phyloP scores from a whole-genome alignment of 495 filamentous ascomycete genomes.

The Neurospora tetraspora region DNA sequence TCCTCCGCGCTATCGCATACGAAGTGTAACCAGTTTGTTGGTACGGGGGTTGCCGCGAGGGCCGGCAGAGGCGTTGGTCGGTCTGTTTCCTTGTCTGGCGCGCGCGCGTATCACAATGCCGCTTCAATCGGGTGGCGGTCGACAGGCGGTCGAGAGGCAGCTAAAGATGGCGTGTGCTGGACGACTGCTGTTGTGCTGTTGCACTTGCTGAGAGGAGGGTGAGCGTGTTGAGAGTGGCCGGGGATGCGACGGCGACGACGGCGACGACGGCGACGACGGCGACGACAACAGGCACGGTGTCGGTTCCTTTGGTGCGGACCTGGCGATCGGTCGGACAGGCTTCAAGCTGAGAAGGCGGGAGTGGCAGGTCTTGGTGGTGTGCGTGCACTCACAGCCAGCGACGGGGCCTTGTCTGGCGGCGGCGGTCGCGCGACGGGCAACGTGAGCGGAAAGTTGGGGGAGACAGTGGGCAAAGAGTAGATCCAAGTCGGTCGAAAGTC shows the following conservation, averaged over 20 bases:
- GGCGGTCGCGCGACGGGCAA: background rate
- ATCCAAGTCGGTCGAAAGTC: background rate
- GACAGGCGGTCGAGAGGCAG: constrained; percentile 4
- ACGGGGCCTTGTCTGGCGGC: background rate
- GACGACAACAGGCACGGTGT: background rate
- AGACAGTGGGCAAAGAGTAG: background rate
- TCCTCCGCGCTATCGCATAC: constrained; percentile 34
- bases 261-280: constrained; percentile 8
- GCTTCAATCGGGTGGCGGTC: constrained; percentile 7
- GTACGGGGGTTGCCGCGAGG: constrained; percentile 2
- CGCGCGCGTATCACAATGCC: constrained; percentile 6
- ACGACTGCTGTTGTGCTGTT: background rate
- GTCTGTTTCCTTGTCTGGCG: background rate
- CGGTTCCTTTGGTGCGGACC: background rate
- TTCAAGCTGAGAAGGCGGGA: background rate
- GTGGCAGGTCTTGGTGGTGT: background rate
- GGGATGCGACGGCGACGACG: constrained; percentile 6
- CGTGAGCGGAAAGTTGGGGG: background rate
- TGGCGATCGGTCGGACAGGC: background rate
- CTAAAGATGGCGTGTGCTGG: background rate
- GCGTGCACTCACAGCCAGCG: background rate
- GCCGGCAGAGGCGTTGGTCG: background rate
- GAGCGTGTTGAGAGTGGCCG: background rate
- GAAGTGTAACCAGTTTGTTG: constrained; percentile 12
- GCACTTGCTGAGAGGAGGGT: background rate